Evolutionary conservation across 225 moss, liverwort and hornwort genomes (phyloP), one percentile per base, ranked within the genome.

Genomic region (Asterella californica): DNA sequence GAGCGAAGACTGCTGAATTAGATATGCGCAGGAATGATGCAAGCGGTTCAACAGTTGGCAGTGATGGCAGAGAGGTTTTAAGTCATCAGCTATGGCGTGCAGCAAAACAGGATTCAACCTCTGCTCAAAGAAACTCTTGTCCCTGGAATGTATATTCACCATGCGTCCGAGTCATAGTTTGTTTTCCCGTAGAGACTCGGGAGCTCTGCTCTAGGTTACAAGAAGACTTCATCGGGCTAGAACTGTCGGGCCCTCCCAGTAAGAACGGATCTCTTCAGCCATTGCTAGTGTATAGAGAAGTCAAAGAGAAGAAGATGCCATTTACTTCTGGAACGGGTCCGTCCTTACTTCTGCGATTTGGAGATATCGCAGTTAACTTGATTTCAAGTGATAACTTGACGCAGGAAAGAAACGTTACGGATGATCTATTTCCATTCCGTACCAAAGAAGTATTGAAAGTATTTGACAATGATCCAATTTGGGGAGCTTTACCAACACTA

Each of bases 121-220:
- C 42, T 29, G 53, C 34, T 42, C 55, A 84, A 18, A 76, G 82
- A 70, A 81, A 72, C 21, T 79, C 86, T 76, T 72, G 91, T 69
- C 90, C 86, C 50, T 79, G 88, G 57, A 92, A 90, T 72, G 55
- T 91, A 6, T 88, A 85, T 75, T 83, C 90, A 57, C 84, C 93
- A 83, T 86, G 85, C 77, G 86, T 90, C 76, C 88, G 97, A 49
- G 83, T 95, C 10, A 82, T 99, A 64, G 83, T 88, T 42, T 87
- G 86, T 81, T 89, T 87, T 77, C 89, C 89, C 47, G 65, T 46
- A 55, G 83, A 74, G 46, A 67, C 71, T 63, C 64, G 76, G n/a
- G 48, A 25, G 36, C 48, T 76, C 72, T 76, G 76, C 52, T 47
- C 62, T 70, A 34, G 72, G 12, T 63, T 87, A 46, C 85, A 74